These are phyloP conservation scores for Nitzschia putrida DNA, from an alignment of 108 stramenopile genomes.

Conservation along the genomic window DNA sequence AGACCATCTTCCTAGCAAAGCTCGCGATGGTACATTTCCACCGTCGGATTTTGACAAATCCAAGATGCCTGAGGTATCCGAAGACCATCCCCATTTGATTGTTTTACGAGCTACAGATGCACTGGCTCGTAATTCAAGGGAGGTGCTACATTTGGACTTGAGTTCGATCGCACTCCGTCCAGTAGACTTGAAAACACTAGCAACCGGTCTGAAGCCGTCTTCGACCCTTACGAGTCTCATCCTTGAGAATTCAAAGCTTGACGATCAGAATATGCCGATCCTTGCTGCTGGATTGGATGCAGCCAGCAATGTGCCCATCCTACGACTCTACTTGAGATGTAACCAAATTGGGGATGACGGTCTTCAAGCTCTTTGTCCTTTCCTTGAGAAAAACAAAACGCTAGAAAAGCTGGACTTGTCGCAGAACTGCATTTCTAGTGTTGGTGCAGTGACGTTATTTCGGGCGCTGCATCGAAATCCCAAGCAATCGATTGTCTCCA, in stretches of 20 bases:
- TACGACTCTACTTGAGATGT: conserved; percentile 21
- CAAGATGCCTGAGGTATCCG: background rate
- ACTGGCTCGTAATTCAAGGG: background rate
- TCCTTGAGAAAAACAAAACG: conserved; percentile 19
- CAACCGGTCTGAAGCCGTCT: conserved; percentile 17
- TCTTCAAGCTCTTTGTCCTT: conserved; percentile 21
- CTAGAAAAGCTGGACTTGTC: conserved; percentile 42
- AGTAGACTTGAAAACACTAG: conserved; percentile 4
- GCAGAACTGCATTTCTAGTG: conserved; percentile 22
- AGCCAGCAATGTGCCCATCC: conserved; percentile 12
- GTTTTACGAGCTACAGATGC: conserved; percentile 1
- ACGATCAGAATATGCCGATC: background rate
- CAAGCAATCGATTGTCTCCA: conserved; percentile 3
- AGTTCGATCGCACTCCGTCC: conserved; percentile 5
- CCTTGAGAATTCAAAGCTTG: conserved; percentile 23
- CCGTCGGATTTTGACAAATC: conserved; percentile 5
- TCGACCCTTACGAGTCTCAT: conserved; percentile 12
- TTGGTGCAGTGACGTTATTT: conserved; percentile 28
- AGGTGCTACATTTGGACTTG: conserved; percentile 10
- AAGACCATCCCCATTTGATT: conserved; percentile 7
- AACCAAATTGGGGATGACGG: conserved; percentile 44
- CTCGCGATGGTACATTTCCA: conserved; percentile 7
- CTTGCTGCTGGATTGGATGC: conserved; percentile 16
- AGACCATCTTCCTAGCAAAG: background rate
- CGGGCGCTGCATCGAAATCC: conserved; percentile 20